Evolutionary conservation across 148 eudicot genomes (phyloP), one percentile per base, ranked within the genome.

Genomic region (Vaccinium myrtillus): DNA sequence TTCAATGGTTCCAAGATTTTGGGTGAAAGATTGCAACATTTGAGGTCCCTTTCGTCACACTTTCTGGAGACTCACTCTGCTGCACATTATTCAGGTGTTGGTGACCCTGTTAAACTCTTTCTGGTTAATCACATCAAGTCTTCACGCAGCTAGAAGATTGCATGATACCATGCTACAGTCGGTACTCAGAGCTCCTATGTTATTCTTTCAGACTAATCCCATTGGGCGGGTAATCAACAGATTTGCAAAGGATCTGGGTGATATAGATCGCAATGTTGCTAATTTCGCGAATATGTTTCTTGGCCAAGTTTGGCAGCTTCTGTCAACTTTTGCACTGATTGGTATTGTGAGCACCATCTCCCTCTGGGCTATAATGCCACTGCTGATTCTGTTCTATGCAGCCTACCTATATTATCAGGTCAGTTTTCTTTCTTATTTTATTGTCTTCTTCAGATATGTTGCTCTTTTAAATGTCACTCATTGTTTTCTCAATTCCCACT

Each of bases 171-270:
- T 92, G 96, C 83, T 93, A 65, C 75, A 81, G 61, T 85, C 96
- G 11, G 85, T 92, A 76, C 91, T 93, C 58, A 85, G 89, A 89
- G 96, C 96, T 84, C 94, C 96, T 10, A 93, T 92, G 94, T 61
- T 87, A 27, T 93, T 93, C 85, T 93, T 93, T 83, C 96, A 93
- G 27, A 93, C 94, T 27, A 93, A 92, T 85, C 94, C 96, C 54
- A 81, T 88, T 58, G 96, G 96, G 54, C 87, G 96, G 81, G 88
- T 90, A 70, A 93, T 93, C 80, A 93, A 92, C 87, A 89, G 94
- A 82, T 92, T 92, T 84, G 85, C 94, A 27, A 89, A 83, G 75
- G 94, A 92, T 87, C 75, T 92, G 80, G 90, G 94, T 8, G 92
- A 92, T 81, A 89, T 92, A 81, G 94, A 92, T 86, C 91, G 94